A percentile compares a stretch with the other conserved stretches of the same genome.
These are phyloP conservation scores for Ascochyta koolunga DNA, from an alignment of 2,329 filamentous ascomycete genomes.

Conservation along the genomic window DNA sequence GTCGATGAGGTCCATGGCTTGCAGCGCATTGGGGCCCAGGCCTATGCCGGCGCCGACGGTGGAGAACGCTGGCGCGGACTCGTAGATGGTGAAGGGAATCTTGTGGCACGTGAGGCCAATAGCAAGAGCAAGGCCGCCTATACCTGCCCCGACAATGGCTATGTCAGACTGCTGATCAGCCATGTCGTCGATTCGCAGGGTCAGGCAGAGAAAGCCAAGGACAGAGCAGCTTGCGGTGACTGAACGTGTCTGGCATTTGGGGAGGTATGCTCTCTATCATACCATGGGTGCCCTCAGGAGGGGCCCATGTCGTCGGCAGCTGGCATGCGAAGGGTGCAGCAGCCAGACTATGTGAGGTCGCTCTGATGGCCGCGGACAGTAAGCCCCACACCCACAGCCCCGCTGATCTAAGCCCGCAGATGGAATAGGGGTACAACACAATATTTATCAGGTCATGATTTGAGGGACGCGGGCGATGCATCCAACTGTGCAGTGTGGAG, in stretches of 20 bases:
- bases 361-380: not conserved
- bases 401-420: not conserved
- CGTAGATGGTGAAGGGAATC: conserved; percentile 33
- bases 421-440: not conserved
- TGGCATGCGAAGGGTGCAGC: not conserved
- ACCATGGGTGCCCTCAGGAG: not conserved
- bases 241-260: not conserved
- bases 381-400: conserved; percentile 5
- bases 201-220: not conserved
- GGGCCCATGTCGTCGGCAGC: not conserved
- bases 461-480: not conserved
- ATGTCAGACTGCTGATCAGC: conserved; percentile 2
- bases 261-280: not conserved
- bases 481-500: not conserved
- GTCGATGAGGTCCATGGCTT: conserved; percentile 52
- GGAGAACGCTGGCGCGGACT: conserved; percentile 26
- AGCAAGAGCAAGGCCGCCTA: conserved; percentile 30
- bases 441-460: not conserved
- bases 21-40: conserved; percentile 50
- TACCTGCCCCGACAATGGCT: conserved; percentile 27
- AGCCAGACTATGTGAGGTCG: not conserved
- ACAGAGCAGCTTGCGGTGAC: not conserved
- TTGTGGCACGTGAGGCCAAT: conserved; percentile 26
- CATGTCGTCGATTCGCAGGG: not conserved
- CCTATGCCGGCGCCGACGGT: conserved; percentile 33